Conservation (phyloP, 1,139 yeast genomes). For the Pneumocystis sp. region DNA sequence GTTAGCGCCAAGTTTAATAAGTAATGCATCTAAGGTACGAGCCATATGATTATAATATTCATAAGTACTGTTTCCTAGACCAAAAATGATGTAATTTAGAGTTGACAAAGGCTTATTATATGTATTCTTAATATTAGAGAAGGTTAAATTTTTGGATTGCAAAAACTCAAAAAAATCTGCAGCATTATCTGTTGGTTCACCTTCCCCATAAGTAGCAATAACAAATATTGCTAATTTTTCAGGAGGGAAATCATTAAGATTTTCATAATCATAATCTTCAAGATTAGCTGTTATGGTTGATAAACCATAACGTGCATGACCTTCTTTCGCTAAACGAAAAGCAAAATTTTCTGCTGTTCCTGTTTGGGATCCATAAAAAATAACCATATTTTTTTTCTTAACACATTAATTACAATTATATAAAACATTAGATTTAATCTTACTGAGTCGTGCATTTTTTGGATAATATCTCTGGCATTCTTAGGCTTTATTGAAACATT, state of each 20-base stretch:
- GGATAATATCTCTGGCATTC: constrained; percentile 34
- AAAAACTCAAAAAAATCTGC: constrained; percentile 43
- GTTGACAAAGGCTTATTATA: constrained; percentile 42
- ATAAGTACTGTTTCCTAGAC: constrained; percentile 85
- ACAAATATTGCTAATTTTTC: constrained; percentile 54
- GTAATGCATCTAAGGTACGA: constrained; percentile 38
- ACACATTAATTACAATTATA: neutral
- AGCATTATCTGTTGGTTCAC: constrained; percentile 94
- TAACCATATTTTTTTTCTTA: constrained; percentile 53
- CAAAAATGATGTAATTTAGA: constrained; percentile 61
- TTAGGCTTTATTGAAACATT: constrained; percentile 10
- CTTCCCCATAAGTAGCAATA: constrained; percentile 93
- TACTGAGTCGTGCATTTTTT: constrained; percentile 40
- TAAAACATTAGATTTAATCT: neutral
- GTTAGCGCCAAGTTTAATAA: constrained; percentile 50
- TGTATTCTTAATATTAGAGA: constrained; percentile 25
- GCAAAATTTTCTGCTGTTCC: constrained; percentile 99
- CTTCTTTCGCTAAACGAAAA: constrained; percentile 74
- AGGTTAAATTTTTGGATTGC: constrained; percentile 23
- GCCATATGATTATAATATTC: constrained; percentile 83
- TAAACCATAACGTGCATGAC: constrained; percentile 65
- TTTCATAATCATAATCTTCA: constrained; percentile 75
- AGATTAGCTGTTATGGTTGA: constrained; percentile 77
- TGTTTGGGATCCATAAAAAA: constrained; percentile 92
- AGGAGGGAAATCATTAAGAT: constrained; percentile 41